Percentiles rank a stretch among this genome's conserved stretches.
Evolutionary conservation across 75 land plant species (phyloP).

Genomic region (Chamaecyparis obtusa): DNA sequence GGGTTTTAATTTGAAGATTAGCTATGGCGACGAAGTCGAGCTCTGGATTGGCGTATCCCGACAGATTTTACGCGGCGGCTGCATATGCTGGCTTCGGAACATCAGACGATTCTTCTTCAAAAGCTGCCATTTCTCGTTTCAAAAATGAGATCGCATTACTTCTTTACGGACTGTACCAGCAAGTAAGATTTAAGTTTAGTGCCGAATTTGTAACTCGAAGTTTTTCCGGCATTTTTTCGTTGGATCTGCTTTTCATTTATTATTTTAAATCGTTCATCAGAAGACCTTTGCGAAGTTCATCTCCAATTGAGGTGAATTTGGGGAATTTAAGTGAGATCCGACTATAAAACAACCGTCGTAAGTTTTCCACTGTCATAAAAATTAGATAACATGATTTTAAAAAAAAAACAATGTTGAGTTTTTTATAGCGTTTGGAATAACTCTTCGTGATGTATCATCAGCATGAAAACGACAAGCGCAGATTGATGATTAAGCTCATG

Average conservation of each 20-base stretch:
- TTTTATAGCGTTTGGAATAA: too few species aligned
- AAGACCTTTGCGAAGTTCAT: neutral
- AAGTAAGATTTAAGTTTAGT: constrained; percentile 27
- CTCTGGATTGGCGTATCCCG: constrained; percentile 86
- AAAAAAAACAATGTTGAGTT: too few species aligned
- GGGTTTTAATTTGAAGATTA: neutral
- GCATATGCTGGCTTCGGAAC: constrained; percentile 80
- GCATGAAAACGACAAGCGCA: too few species aligned
- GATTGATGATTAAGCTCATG: too few species aligned
- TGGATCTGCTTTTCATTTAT: neutral
- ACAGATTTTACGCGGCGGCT: constrained; percentile 90
- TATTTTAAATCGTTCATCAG: neutral
- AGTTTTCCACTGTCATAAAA: neutral
- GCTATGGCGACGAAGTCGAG: constrained; percentile 50
- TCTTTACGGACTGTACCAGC: constrained; percentile 73
- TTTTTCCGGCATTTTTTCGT: neutral
- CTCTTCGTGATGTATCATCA: too few species aligned
- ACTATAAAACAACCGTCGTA: neutral
- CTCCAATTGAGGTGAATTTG: neutral
- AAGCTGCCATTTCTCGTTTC: constrained; percentile 43
- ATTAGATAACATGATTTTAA: too few species aligned
- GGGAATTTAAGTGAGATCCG: constrained; percentile 7
- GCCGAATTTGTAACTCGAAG: neutral
- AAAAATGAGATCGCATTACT: constrained; percentile 51
- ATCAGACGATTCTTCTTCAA: constrained; percentile 27